Percentiles rank a stretch among this genome's conserved stretches.
Evolutionary conservation across 1,284 basidiomycete genomes (phyloP).

Genomic region (Moniliella sp.): DNA sequence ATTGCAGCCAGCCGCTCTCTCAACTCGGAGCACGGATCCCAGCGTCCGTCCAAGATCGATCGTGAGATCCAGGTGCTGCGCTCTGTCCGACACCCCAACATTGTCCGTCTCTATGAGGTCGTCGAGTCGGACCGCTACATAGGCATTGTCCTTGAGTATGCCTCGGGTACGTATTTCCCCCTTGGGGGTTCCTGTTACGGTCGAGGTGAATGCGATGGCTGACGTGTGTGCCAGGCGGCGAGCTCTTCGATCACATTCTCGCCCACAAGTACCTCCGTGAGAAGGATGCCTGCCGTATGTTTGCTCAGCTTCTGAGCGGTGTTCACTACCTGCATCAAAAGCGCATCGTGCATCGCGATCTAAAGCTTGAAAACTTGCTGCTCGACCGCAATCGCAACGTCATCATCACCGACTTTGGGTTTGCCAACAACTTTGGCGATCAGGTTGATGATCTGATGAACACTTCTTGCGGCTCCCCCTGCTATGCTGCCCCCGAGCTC

Average conservation of each 20-base stretch:
- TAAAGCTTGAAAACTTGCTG: slow-evolving; percentile 92
- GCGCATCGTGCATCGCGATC: slow-evolving; percentile 94
- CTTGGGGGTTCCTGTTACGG: too few species aligned
- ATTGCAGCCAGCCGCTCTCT: too few species aligned
- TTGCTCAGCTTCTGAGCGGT: slow-evolving; percentile 91
- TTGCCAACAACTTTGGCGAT: slow-evolving; percentile 78
- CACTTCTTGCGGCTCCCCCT: slow-evolving; percentile 86
- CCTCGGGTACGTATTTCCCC: slow-evolving; percentile 47
- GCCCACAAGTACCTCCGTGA: slow-evolving; percentile 91
- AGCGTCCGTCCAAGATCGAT: slow-evolving; percentile 63
- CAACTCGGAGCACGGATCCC: too few species aligned
- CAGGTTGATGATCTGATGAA: slow-evolving; percentile 80
- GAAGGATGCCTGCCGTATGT: slow-evolving; percentile 79
- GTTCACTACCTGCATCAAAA: slow-evolving; percentile 98
- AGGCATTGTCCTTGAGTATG: slow-evolving; percentile 95
- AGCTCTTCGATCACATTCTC: slow-evolving; percentile 95
- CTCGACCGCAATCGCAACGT: slow-evolving; percentile 92
- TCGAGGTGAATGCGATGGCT: too few species aligned
- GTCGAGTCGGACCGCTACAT: slow-evolving; percentile 99
- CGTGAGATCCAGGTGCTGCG: slow-evolving; percentile 89
- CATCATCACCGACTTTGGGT: slow-evolving; percentile 98
- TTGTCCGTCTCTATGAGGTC: slow-evolving; percentile 90
- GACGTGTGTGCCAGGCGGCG: too few species aligned
- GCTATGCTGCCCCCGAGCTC: slow-evolving; percentile 95
- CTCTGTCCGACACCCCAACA: slow-evolving; percentile 85